phyloP scores from a whole-genome alignment of 2,329 filamentous ascomycete genomes.

The Neopestalotiopsis clavispora region DNA sequence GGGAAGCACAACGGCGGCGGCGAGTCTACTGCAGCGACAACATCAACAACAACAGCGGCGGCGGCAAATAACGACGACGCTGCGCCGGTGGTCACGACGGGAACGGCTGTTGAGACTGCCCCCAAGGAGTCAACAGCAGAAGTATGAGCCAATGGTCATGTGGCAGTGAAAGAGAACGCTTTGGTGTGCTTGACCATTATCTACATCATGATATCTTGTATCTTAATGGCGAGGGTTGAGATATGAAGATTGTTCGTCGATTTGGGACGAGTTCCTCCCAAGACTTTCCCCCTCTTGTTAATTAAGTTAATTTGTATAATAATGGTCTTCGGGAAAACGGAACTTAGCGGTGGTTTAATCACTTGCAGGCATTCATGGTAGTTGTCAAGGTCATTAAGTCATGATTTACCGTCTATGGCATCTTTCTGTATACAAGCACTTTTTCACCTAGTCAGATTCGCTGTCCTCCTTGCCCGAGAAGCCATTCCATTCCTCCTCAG shows the following conservation, averaged over 20 bases:
- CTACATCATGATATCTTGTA: too few species aligned
- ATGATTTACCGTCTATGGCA: neutral
- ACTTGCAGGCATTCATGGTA: neutral
- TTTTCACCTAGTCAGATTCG: conserved; percentile 14
- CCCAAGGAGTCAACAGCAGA: neutral
- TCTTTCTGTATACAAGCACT: neutral
- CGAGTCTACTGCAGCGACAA: neutral
- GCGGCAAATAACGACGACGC: neutral
- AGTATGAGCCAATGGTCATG: too few species aligned
- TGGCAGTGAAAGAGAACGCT: too few species aligned
- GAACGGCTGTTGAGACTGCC: neutral
- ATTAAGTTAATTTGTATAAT: too few species aligned
- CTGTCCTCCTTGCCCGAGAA: conserved; percentile 48
- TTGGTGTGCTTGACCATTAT: too few species aligned
- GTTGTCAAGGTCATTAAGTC: neutral
- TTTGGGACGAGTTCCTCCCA: too few species aligned
- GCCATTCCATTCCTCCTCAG: conserved; percentile 63
- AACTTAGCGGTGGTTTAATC: too few species aligned
- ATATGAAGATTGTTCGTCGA: too few species aligned
- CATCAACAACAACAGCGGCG: neutral
- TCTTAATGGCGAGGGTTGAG: too few species aligned
- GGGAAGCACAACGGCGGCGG: neutral
- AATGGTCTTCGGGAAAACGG: too few species aligned
- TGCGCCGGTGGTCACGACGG: conserved; percentile 6
- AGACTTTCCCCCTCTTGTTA: too few species aligned